phyloP scores from a whole-genome alignment of 495 filamentous ascomycete species.

The Bombardia bombarda region DNA sequence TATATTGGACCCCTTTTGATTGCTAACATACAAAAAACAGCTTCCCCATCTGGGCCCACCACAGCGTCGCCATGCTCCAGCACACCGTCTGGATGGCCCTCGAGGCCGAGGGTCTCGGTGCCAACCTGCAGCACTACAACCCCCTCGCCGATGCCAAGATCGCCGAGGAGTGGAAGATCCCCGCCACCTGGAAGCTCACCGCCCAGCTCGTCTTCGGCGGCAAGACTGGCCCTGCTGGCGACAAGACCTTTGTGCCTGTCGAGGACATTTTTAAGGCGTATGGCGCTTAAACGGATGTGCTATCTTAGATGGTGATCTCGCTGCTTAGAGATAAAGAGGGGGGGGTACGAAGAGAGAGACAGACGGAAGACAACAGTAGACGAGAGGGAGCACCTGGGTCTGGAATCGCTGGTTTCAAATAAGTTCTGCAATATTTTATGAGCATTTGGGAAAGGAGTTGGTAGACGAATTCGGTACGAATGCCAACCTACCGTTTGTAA shows the following conservation, averaged over 20 bases:
- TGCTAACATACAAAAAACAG: conserved; percentile 12
- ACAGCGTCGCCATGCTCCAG: conserved; percentile 62
- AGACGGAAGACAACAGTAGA: not conserved
- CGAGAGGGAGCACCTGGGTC: no score
- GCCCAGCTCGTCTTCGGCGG: conserved; percentile 59
- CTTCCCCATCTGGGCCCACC: conserved; percentile 54
- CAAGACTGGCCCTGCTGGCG: conserved; percentile 35
- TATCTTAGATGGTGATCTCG: no score
- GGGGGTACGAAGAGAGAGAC: not conserved
- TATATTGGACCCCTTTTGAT: not conserved
- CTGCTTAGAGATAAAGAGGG: no score
- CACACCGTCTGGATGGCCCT: conserved; percentile 58
- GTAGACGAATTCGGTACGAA: no score
- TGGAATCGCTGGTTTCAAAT: no score
- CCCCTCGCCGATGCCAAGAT: conserved; percentile 54
- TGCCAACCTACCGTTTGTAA: no score
- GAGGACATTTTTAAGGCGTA: conserved; percentile 47
- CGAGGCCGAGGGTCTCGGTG: conserved; percentile 61
- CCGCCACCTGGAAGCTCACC: conserved; percentile 50
- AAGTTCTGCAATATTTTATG: no score
- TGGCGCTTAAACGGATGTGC: conserved; percentile 23
- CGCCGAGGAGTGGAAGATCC: conserved; percentile 48
- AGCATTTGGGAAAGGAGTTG: no score
- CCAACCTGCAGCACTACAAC: conserved; percentile 73
- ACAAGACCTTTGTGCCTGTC: conserved; percentile 48